Conservation (phyloP, 1,284 basidiomycete species). For the Papiliotrema fonsecae region DNA sequence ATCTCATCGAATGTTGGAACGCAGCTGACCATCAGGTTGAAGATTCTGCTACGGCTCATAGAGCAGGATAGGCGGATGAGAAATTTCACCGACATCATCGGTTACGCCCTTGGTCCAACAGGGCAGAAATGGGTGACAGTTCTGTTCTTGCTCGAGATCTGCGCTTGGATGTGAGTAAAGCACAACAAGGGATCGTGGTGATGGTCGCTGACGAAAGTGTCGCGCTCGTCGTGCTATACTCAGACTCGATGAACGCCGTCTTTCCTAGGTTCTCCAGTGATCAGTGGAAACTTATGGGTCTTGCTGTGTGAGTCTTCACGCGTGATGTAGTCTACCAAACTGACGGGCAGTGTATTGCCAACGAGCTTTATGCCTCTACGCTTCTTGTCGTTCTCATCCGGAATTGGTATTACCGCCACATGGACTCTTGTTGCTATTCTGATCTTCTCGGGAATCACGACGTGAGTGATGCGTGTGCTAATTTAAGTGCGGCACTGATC, state of each 20-base stretch:
- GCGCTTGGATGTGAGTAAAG: slow-evolving; percentile 53
- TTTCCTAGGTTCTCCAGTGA: slow-evolving; percentile 62
- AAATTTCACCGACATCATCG: slow-evolving; percentile 42
- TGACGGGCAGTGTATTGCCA: slow-evolving; percentile 61
- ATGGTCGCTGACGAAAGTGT: too few species aligned
- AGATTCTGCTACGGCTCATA: slow-evolving; percentile 42
- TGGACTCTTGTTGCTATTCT: slow-evolving; percentile 72
- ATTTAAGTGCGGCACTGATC: neutral
- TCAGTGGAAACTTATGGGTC: slow-evolving; percentile 69
- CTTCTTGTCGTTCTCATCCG: slow-evolving; percentile 77
- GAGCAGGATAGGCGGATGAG: slow-evolving; percentile 38
- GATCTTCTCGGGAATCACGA: slow-evolving; percentile 64
- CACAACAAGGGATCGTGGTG: too few species aligned
- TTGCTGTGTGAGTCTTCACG: slow-evolving; percentile 57
- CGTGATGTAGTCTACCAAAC: neutral
- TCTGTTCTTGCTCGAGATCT: slow-evolving; percentile 79
- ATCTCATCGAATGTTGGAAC: too few species aligned
- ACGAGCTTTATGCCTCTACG: slow-evolving; percentile 78
- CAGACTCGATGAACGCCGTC: slow-evolving; percentile 72
- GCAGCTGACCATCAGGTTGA: slow-evolving; percentile 36
- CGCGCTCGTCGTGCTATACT: slow-evolving; percentile 74
- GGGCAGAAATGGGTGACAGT: slow-evolving; percentile 63
- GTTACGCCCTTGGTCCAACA: slow-evolving; percentile 54
- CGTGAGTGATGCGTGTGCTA: neutral
- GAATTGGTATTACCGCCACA: slow-evolving; percentile 74